phyloP scores from a whole-genome alignment of 1,284 basidiomycete genomes.

The Mycena sp. region DNA sequence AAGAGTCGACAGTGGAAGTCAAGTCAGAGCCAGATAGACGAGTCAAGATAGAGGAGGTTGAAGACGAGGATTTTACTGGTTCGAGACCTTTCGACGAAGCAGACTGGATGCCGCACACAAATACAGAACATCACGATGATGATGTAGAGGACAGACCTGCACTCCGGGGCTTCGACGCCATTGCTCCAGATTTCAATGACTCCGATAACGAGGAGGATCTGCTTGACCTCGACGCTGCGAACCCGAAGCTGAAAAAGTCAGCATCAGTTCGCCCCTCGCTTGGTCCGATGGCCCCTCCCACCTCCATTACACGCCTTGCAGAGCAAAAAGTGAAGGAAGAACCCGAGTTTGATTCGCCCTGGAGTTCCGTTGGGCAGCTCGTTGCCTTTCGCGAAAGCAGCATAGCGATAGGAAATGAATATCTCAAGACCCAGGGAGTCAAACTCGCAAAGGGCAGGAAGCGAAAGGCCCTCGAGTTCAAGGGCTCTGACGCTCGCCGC shows the following conservation, averaged over 20 bases:
- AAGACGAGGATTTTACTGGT: slow-evolving; percentile 23
- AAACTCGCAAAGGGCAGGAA: slow-evolving; percentile 27
- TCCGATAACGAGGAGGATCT: slow-evolving; percentile 23
- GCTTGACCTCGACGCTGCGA: slow-evolving; percentile 27
- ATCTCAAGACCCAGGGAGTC: slow-evolving; percentile 27
- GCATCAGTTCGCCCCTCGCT: not conserved
- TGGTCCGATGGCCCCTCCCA: slow-evolving; percentile 22
- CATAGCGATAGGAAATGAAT: slow-evolving; percentile 31
- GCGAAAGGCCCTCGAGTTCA: slow-evolving; percentile 23
- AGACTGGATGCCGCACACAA: not conserved
- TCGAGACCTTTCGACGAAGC: slow-evolving; percentile 8
- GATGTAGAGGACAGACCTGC: not conserved
- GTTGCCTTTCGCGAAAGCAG: slow-evolving; percentile 27
- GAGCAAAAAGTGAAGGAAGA: slow-evolving; percentile 18
- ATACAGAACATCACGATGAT: not conserved
- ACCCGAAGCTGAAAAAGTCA: slow-evolving; percentile 14
- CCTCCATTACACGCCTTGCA: slow-evolving; percentile 2
- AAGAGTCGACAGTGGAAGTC: slow-evolving; percentile 4
- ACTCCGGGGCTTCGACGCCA: not conserved
- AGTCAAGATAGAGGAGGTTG: slow-evolving; percentile 26
- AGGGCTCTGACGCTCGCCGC: slow-evolving; percentile 21
- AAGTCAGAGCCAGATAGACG: slow-evolving; percentile 13
- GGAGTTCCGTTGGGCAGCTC: slow-evolving; percentile 29
- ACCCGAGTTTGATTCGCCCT: slow-evolving; percentile 25
- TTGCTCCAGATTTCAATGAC: slow-evolving; percentile 23